phyloP scores from a whole-genome alignment of 202 grass and related monocot species.

The Setaria viridis region DNA sequence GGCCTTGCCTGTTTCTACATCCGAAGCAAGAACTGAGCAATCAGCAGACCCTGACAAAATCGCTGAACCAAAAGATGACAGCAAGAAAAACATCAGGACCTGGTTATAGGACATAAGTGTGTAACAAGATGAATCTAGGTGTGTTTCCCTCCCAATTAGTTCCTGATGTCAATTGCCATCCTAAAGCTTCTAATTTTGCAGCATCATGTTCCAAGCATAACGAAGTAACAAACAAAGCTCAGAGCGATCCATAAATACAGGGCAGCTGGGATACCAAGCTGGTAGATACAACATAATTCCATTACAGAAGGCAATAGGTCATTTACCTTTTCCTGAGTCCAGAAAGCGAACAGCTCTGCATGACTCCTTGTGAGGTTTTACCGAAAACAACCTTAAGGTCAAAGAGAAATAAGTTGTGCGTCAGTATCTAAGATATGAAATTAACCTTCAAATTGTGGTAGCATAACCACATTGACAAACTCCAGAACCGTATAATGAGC shows the following conservation, averaged over 20 bases:
- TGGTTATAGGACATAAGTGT: slow-evolving; percentile 12
- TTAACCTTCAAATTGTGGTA: not conserved
- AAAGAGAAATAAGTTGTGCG: not conserved
- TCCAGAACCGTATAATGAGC: not conserved
- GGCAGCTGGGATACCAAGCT: not conserved
- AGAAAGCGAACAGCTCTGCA: slow-evolving; percentile 88
- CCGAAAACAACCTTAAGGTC: slow-evolving; percentile 36
- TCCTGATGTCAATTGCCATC: not conserved
- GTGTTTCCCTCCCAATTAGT: not conserved
- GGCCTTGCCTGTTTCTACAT: slow-evolving; percentile 69
- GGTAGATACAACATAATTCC: not conserved
- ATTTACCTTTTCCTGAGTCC: slow-evolving; percentile 85
- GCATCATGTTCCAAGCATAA: not conserved
- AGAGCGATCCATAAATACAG: too few relatives aligned
- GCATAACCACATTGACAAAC: not conserved
- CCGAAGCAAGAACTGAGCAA: slow-evolving; percentile 43
- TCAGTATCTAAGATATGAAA: slow-evolving; percentile 5
- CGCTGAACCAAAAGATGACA: slow-evolving; percentile 52
- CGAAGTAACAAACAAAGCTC: too few relatives aligned
- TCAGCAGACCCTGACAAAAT: slow-evolving; percentile 81
- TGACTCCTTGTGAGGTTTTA: slow-evolving; percentile 71
- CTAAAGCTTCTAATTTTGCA: slow-evolving; percentile 8
- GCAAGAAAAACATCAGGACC: not conserved
- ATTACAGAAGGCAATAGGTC: not conserved
- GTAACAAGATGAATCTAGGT: not conserved